Conservation (phyloP, 495 filamentous ascomycete species). For the Polyplosphaeria fusca region DNA sequence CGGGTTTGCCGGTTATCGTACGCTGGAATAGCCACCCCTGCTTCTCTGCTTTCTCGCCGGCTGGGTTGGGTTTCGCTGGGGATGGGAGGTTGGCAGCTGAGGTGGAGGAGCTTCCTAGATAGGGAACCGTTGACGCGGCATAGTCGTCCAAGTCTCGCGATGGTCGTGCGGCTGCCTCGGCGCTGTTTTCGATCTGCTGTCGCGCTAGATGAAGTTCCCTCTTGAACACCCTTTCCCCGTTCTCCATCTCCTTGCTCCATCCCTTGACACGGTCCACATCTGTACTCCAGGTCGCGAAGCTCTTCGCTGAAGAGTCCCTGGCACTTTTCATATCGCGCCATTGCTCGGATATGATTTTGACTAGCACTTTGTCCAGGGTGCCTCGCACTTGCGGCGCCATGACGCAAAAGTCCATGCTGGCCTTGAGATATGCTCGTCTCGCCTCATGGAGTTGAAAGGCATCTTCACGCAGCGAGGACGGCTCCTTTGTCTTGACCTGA, state of each 20-base stretch:
- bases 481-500: constrained; percentile 90
- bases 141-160: constrained; percentile 94
- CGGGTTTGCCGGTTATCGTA: constrained; percentile 80
- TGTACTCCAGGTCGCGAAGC: constrained; percentile 58
- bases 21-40: constrained; percentile 92
- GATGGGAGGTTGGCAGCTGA: constrained; percentile 50
- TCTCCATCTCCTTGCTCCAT: constrained; percentile 92
- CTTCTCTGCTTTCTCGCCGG: constrained; percentile 58
- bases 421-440: constrained; percentile 83
- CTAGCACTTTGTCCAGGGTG: constrained; percentile 78
- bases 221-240: constrained; percentile 70
- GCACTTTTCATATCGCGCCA: constrained; percentile 75
- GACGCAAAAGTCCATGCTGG: constrained; percentile 89
- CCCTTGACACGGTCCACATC: constrained; percentile 90
- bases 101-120: constrained; percentile 68
- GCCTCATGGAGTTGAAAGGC: constrained; percentile 95
- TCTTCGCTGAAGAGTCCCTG: constrained; percentile 55
- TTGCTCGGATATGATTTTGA: constrained; percentile 78
- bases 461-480: constrained; percentile 85
- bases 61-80: constrained; percentile 41
- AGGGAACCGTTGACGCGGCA: constrained; percentile 78
- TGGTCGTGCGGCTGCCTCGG: constrained; percentile 66
- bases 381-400: constrained; percentile 77
- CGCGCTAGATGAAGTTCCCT: constrained; percentile 74
- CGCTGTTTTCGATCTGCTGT: constrained; percentile 77